Evolutionary conservation across 164 flowering plant genomes (phyloP).

Genomic region (Malania oleifera): DNA sequence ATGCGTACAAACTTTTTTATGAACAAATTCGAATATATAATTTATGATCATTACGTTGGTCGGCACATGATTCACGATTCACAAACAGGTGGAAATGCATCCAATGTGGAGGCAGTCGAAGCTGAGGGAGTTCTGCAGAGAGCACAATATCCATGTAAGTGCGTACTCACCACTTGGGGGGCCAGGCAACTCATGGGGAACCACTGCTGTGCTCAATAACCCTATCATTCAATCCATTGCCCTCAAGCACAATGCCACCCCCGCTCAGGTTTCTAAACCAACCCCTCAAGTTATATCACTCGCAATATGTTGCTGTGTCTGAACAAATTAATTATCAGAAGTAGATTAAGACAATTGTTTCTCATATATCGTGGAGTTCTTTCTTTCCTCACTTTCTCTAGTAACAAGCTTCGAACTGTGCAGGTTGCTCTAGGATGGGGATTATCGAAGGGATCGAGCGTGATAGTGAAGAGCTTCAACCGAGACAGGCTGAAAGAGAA

Average conservation of each 20-base stretch:
- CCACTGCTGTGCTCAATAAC: conserved; percentile 52
- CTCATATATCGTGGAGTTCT: too few species aligned
- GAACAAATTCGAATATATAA: too few species aligned
- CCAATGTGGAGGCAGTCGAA: conserved; percentile 82
- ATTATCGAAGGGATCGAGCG: conserved; percentile 57
- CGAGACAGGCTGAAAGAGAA: conserved; percentile 58
- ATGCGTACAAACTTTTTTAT: too few species aligned
- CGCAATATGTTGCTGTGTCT: too few species aligned
- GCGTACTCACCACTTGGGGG: conserved; percentile 80
- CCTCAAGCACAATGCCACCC: conserved; percentile 57
- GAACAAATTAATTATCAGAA: too few species aligned
- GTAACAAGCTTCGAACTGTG: neutral
- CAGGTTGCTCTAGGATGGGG: conserved; percentile 83
- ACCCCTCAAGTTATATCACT: too few species aligned
- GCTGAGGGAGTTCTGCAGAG: conserved; percentile 54
- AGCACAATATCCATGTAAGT: conserved; percentile 58
- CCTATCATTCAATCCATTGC: conserved; percentile 61
- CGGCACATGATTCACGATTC: too few species aligned
- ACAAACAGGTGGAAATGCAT: conserved; percentile 89
- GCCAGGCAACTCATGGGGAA: conserved; percentile 67
- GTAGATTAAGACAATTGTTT: too few species aligned
- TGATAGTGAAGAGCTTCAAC: conserved; percentile 69
- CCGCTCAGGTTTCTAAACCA: conserved; percentile 52
- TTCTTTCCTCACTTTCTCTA: neutral
- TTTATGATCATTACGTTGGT: too few species aligned